Base-by-base conservation (phyloP, 371 early-diverging fungal genomes). In the Smittium culicis region DNA sequence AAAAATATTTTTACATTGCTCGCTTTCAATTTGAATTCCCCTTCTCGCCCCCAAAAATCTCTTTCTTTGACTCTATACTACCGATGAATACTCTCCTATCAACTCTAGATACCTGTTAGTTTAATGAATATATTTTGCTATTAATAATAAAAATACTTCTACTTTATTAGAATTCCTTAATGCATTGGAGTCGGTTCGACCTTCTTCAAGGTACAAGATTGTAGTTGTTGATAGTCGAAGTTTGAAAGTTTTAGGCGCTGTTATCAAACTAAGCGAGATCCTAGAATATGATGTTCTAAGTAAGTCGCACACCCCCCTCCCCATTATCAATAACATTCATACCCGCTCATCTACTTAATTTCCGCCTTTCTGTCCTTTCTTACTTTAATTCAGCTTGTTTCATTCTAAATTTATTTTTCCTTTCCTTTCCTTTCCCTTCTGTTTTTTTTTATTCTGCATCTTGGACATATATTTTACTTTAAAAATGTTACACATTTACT, bases 231-330 rank as follows among this genome's bases (percentile, higher is more conserved):
- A 89, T 72, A 66, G 74, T 16, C 79, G 79, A 31, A 75, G 86
- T 17, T 70, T 88, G 45, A 78, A 77, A 31, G 71, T 88, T 17
- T 72, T 88, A 8, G 83, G 83, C 73, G 68, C 77, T 3, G 73
- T 72, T n/a, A 75, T 84, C 61, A 85, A 78, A 69, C 83, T 81
- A 74, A 69, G 79, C 17, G 89, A 88, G 64, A 77, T 88, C 8
- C 75, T 84, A 1, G 86, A 86, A 62, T 82, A 86, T 64, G 84
- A 87, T 55, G 83, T 88, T 29, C 14, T 64, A 16, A 78, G 89
- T 88, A 82, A 70, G 79, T 61, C 11, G 28, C 56, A 35, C 34
- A 54, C 60, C 3, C 32, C 25, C 31, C 27, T 59, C 27, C n/a
- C n/a, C n/a, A n/a, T n/a, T n/a, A n/a, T n/a, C n/a, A n/a, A n/a